These are phyloP conservation scores for Annulohypoxylon moriforme DNA, from an alignment of 495 filamentous ascomycete genomes.

Conservation along the genomic window DNA sequence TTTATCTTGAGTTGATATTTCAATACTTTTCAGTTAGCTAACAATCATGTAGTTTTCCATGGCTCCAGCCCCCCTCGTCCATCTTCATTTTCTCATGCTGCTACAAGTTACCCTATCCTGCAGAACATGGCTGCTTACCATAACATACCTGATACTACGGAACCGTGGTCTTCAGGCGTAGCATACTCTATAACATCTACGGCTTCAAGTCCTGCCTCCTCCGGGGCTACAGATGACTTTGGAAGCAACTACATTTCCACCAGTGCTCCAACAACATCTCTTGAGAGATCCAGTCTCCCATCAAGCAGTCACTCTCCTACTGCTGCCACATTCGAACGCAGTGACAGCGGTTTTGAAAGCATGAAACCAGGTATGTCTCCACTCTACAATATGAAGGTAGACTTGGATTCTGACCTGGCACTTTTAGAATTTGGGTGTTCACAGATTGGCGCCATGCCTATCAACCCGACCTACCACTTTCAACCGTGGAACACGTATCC, in stretches of 20 bases:
- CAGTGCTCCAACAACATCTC: constrained; percentile 51
- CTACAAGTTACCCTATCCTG: constrained; percentile 40
- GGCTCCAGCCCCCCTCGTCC: constrained; percentile 35
- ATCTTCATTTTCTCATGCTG: constrained; percentile 31
- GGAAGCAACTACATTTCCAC: constrained; percentile 52
- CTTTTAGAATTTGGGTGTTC: constrained; percentile 45
- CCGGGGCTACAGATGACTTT: constrained; percentile 53
- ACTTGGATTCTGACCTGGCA: constrained; percentile 32
- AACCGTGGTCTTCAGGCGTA: constrained; percentile 49
- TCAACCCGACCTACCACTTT: constrained; percentile 42
- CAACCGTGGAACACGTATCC: constrained; percentile 47
- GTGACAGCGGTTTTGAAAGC: constrained; percentile 43
- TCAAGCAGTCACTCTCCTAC: constrained; percentile 32
- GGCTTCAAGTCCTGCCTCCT: constrained; percentile 57
- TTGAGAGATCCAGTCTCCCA: constrained; percentile 47
- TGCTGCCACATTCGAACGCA: constrained; percentile 26
- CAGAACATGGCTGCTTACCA: constrained; percentile 50
- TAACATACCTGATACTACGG: constrained; percentile 51
- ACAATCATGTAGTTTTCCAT: constrained; percentile 31
- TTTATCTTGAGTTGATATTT: constrained; percentile 7
- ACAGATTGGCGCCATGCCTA: constrained; percentile 39
- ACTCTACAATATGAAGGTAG: background rate
- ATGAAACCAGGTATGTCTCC: constrained; percentile 45
- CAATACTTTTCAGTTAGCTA: constrained; percentile 23
- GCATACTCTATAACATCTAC: constrained; percentile 50